Conservation (phyloP, 768 basidiomycete species). For the Tephrocybe sp. region DNA sequence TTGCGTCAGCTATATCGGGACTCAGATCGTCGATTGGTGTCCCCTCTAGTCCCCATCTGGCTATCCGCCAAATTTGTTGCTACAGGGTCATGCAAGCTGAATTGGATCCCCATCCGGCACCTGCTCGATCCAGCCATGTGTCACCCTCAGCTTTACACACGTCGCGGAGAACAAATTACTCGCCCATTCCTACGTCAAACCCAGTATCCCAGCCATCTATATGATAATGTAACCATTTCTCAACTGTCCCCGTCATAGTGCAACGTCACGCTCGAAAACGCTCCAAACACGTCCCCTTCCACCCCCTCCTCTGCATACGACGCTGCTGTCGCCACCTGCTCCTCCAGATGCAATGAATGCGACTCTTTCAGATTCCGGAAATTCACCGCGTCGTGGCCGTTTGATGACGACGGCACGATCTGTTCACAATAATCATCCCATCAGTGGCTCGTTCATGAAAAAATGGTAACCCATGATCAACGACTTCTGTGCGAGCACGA, state of each 20-base stretch:
- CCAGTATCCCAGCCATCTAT: not conserved
- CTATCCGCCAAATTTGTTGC: slow-evolving; percentile 27
- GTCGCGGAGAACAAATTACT: slow-evolving; percentile 23
- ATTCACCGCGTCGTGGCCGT: slow-evolving; percentile 82
- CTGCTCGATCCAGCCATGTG: slow-evolving; percentile 21
- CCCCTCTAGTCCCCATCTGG: slow-evolving; percentile 22
- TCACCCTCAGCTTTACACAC: slow-evolving; percentile 17
- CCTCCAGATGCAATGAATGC: slow-evolving; percentile 86
- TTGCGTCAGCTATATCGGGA: slow-evolving; percentile 26
- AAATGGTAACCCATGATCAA: slow-evolving; percentile 4
- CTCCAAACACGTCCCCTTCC: slow-evolving; percentile 75
- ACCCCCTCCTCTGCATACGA: slow-evolving; percentile 33
- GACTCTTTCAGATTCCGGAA: slow-evolving; percentile 92
- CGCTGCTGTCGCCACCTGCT: slow-evolving; percentile 44
- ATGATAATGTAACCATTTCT: slow-evolving; percentile 1
- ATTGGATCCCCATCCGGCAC: slow-evolving; percentile 26
- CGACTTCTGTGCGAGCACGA: not conserved
- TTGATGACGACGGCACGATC: slow-evolving; percentile 81
- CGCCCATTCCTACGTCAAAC: not conserved
- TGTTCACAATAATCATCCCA: slow-evolving; percentile 32
- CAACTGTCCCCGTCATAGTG: slow-evolving; percentile 74
- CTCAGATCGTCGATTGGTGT: slow-evolving; percentile 25
- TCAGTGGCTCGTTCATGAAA: slow-evolving; percentile 16
- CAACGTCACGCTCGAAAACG: slow-evolving; percentile 88
- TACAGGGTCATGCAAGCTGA: slow-evolving; percentile 23